phyloP scores from a whole-genome alignment of 441 rosid genomes.

The Isatis lusitanica region DNA sequence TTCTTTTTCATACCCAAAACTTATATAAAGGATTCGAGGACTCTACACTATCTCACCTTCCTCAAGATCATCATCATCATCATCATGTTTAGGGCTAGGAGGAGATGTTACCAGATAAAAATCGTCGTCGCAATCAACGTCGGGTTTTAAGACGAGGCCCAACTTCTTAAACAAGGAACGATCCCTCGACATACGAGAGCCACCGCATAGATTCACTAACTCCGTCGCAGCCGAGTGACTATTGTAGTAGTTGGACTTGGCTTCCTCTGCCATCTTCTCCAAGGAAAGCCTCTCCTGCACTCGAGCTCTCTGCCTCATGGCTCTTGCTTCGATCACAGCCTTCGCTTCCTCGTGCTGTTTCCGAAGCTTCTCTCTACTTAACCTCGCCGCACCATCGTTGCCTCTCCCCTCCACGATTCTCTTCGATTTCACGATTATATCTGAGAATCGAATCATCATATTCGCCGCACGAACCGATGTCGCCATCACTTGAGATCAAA shows the following conservation, averaged over 20 bases:
- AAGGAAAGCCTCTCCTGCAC: background rate
- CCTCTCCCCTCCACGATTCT: no score
- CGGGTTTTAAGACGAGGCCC: background rate
- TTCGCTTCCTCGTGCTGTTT: background rate
- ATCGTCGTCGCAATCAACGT: background rate
- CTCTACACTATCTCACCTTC: background rate
- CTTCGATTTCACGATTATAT: no score
- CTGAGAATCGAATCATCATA: no score
- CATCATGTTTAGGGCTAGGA: no score
- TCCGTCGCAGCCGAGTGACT: background rate
- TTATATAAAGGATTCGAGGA: no score
- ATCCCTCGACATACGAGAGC: background rate
- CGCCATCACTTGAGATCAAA: no score
- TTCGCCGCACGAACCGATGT: no score
- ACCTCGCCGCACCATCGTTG: background rate
- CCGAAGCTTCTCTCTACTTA: background rate
- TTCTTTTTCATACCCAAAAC: no score
- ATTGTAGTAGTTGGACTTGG: background rate
- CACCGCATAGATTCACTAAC: background rate
- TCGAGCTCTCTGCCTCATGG: background rate
- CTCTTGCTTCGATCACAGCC: background rate
- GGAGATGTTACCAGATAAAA: background rate
- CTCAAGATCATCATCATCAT: background rate
- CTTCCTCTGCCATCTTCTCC: background rate
- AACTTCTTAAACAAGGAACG: background rate